Conservation (phyloP, 2,329 filamentous ascomycete genomes). For the Cordyceps cateniannulata region DNA sequence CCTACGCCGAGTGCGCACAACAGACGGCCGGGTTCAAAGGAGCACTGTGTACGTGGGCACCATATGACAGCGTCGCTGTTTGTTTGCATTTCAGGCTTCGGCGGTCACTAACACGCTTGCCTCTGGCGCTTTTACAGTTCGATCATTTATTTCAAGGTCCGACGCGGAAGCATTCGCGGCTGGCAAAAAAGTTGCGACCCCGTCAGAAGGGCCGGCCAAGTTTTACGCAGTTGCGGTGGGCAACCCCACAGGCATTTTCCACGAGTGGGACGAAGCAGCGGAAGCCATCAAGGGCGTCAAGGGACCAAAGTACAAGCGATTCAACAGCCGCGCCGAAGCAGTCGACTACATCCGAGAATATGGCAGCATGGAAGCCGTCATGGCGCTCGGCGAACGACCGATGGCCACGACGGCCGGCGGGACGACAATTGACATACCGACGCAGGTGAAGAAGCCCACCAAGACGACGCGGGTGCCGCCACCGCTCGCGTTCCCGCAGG, state of each 20-base stretch:
- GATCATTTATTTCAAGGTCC: constrained; percentile 65
- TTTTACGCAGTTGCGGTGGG: constrained; percentile 59
- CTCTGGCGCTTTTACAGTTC: constrained; percentile 47
- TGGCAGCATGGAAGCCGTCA: constrained; percentile 37
- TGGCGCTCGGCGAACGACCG: constrained; percentile 30
- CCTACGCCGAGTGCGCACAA: constrained; percentile 54
- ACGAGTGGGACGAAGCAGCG: constrained; percentile 61
- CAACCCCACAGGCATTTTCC: constrained; percentile 52
- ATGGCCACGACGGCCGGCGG: constrained; percentile 11
- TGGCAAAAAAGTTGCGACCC: constrained; percentile 41
- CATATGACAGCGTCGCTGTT: not conserved
- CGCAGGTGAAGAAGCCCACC: constrained; percentile 11
- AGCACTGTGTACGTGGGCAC: constrained; percentile 56
- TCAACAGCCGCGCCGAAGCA: constrained; percentile 63
- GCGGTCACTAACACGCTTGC: not conserved
- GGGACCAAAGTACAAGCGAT: constrained; percentile 64
- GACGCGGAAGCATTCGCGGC: constrained; percentile 76
- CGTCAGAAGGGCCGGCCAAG: constrained; percentile 35
- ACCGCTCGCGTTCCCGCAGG: constrained; percentile 13
- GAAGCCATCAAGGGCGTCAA: constrained; percentile 69
- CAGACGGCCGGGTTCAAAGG: constrained; percentile 57
- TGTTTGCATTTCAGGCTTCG: not conserved
- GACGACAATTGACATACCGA: constrained; percentile 14
- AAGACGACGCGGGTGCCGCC: constrained; percentile 15
- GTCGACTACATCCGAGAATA: constrained; percentile 62